phyloP scores from a whole-genome alignment of 352 stramenopile species.

The Globisporangium nunn region DNA sequence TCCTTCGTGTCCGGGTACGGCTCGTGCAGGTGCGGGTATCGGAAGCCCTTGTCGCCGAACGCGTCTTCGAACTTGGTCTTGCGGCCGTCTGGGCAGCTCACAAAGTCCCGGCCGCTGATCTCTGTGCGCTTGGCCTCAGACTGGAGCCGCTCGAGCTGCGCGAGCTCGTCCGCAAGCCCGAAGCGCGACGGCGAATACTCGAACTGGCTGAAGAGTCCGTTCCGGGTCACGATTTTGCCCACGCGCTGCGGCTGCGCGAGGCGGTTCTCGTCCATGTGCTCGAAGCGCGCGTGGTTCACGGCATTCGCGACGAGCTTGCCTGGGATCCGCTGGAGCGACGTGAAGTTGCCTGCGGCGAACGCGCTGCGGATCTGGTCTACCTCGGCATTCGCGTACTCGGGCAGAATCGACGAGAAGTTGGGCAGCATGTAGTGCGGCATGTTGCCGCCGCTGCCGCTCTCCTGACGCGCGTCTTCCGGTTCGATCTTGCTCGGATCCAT shows the following conservation, averaged over 20 bases:
- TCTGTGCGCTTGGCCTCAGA: conserved; percentile 59
- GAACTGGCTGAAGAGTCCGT: conserved; percentile 71
- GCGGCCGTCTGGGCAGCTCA: conserved; percentile 34
- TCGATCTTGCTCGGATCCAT: background rate
- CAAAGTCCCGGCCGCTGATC: conserved; percentile 69
- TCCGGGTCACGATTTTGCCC: conserved; percentile 50
- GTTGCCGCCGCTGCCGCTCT: background rate
- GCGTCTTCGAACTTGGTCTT: conserved; percentile 72
- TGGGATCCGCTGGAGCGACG: conserved; percentile 63
- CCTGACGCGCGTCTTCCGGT: background rate
- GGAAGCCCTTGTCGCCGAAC: conserved; percentile 42
- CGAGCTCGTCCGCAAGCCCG: conserved; percentile 50
- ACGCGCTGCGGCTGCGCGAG: conserved; percentile 23
- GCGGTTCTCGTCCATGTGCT: conserved; percentile 77
- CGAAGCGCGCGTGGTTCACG: conserved; percentile 57
- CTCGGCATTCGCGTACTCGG: conserved; percentile 75
- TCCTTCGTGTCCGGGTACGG: conserved; percentile 52
- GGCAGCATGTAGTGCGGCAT: conserved; percentile 75
- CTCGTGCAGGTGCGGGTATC: conserved; percentile 66
- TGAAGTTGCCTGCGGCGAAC: conserved; percentile 59
- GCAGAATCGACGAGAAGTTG: conserved; percentile 76
- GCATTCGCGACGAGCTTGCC: conserved; percentile 38
- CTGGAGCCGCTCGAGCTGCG: conserved; percentile 54
- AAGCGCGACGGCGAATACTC: conserved; percentile 74
- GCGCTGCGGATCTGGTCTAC: conserved; percentile 69